A percentile compares a stretch with the other conserved stretches of the same genome.
phyloP scores from a whole-genome alignment of 371 early-diverging fungal species.

The Mortierella sp. region DNA sequence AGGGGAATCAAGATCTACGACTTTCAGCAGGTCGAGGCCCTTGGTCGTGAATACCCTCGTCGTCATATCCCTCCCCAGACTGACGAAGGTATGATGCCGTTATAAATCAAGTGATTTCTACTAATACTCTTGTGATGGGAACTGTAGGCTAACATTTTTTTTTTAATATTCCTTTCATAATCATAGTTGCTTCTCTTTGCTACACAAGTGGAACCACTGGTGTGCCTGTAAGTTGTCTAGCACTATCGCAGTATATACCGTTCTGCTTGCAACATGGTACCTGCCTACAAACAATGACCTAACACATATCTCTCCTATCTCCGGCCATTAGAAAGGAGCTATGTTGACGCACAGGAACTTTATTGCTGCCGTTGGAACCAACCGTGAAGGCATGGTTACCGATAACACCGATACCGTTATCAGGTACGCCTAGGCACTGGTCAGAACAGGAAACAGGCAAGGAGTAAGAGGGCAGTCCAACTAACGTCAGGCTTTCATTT shows the following conservation, averaged over 20 bases:
- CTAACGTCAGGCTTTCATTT: not conserved
- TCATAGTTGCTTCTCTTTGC: slow-evolving; percentile 68
- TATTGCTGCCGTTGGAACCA: slow-evolving; percentile 49
- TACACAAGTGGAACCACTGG: slow-evolving; percentile 96
- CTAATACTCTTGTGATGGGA: not conserved
- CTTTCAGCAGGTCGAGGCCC: slow-evolving; percentile 72
- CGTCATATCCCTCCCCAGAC: slow-evolving; percentile 55
- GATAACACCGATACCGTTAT: slow-evolving; percentile 41
- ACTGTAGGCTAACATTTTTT: not conserved
- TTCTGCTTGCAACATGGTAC: not conserved
- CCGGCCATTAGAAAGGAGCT: slow-evolving; percentile 61
- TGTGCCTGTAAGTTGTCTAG: slow-evolving; percentile 72
- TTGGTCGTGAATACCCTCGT: slow-evolving; percentile 68
- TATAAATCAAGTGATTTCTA: no score
- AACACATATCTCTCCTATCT: slow-evolving; percentile 57
- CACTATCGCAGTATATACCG: slow-evolving; percentile 50
- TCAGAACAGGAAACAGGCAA: not conserved
- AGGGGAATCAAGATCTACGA: slow-evolving; percentile 65
- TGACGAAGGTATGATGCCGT: slow-evolving; percentile 20
- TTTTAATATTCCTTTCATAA: not conserved
- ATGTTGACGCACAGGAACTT: slow-evolving; percentile 72
- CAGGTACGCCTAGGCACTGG: slow-evolving; percentile 38
- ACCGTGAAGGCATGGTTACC: slow-evolving; percentile 26
- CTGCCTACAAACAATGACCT: not conserved
- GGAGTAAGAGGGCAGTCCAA: no score